Base-by-base conservation (phyloP, 176 grass and related monocot species). In the Thalia dealbata region DNA sequence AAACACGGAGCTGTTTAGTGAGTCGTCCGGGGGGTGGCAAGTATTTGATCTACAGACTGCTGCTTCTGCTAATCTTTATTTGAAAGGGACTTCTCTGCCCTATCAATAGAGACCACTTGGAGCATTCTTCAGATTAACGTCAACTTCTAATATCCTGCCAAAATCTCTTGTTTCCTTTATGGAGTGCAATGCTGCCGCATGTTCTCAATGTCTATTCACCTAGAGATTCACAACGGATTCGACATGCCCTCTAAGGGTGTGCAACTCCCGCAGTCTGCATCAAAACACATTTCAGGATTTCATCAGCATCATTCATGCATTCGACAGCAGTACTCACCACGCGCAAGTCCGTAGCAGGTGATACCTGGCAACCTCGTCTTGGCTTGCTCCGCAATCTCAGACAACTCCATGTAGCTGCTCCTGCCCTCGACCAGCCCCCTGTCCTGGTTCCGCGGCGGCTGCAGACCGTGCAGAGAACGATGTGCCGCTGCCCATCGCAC, bases 401-500 rank as follows among this genome's bases (percentile, higher is more conserved):
- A 68, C 38, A 68, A 43, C 65, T 68, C 65, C 35, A 56, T 42
- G 55, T 48, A 75, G 73, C n/a, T 46, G 58, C 9, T 63, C 35
- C 22, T 75, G 6, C 62, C 58, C 0, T 62, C 30, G 18, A 73
- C 56, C 27, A 73, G 27, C 6, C 50, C 28, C 1, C 22, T 14
- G 56, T 2, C 32, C 32, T 38, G n/a, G 6, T 3, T 46, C 58
- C 0, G 15, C 24, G 63, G 69, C 10, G 58, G 26, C 25, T 58
- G 71, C 10, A 75, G 56, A 2, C 73, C 55, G 14, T 75, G 56
- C 5, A 75, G 58, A 35, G 56, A 46, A 38, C 73, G 56, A 56
- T 75, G 73, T 8, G 73, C 73, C 1, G 26, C 11, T 1, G 73
- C 73, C 73, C 73, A 75, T 48, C 63, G 73, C 38, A 58, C 73